These are phyloP conservation scores for Gliomastix tumulicola DNA, from an alignment of 2,329 filamentous ascomycete genomes.

Conservation along the genomic window DNA sequence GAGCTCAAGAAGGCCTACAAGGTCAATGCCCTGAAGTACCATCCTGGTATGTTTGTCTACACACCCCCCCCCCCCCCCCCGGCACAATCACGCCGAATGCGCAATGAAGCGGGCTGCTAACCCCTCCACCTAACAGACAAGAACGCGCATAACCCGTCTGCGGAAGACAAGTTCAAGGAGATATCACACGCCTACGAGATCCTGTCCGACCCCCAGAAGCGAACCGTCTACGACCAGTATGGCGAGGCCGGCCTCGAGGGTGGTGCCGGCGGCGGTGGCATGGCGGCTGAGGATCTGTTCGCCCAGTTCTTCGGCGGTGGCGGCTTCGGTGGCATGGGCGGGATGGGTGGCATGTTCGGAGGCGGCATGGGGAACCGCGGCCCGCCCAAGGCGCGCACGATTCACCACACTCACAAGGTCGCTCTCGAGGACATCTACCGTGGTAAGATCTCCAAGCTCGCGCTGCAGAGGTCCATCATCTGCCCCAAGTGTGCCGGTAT, in stretches of 20 bases:
- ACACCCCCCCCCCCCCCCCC: too few relatives aligned
- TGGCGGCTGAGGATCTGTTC: conserved; percentile 94
- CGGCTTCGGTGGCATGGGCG: conserved; percentile 51
- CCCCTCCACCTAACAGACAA: conserved; percentile 65
- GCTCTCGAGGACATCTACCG: conserved; percentile 96
- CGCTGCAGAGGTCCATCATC: conserved; percentile 94
- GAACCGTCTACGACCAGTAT: conserved; percentile 91
- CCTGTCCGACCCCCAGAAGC: conserved; percentile 87
- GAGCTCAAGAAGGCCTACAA: conserved; percentile 92
- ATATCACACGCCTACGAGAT: conserved; percentile 93
- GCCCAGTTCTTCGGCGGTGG: conserved; percentile 91
- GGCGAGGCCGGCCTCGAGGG: conserved; percentile 94
- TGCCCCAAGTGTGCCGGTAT: conserved; percentile 91
- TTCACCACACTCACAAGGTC: conserved; percentile 98
- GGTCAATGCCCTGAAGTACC: conserved; percentile 73
- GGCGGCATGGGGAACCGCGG: conserved; percentile 71
- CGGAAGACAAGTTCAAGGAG: conserved; percentile 98
- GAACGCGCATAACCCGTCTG: conserved; percentile 87
- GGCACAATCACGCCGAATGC: not conserved
- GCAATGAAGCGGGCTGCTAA: conserved; percentile 8
- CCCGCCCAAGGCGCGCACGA: conserved; percentile 84
- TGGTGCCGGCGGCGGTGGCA: conserved; percentile 70
- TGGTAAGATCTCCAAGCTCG: conserved; percentile 95
- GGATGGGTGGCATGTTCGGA: conserved; percentile 70
- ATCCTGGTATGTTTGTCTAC: conserved; percentile 71